Base-by-base conservation (phyloP, 768 basidiomycete genomes). In the Hydnum rufescens region DNA sequence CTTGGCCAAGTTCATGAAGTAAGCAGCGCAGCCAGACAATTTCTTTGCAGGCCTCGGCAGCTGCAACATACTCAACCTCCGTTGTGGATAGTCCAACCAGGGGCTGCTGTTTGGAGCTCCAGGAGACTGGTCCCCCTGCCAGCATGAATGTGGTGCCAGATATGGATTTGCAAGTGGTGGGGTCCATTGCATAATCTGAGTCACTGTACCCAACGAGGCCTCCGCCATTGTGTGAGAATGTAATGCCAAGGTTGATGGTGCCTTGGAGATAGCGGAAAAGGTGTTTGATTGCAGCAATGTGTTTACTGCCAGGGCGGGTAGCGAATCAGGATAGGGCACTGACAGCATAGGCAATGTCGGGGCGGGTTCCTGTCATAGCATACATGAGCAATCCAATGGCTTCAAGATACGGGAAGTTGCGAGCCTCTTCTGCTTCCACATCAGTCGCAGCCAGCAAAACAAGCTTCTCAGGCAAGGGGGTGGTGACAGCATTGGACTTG, bases 121-220 rank as follows among this genome's bases (percentile, higher is more conserved):
- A 73, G 22, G 54, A 59, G 18, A 74, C 59, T 1, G 65, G 61
- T 5, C 66, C 68, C 3, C 57, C 58, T 5, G 58, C 65, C 39
- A 70, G 59, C 36, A 58, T 62, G 57, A 71, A 60, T 8, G 66
- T 42, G 57, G 64, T 69, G 2, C 70, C 69, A 26, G 59, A 60
- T 19, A 60, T 66, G 1, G 68, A 69, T 26, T 58, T 58, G 1
- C 64, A 57, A 52, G 47, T 60, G 4, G 60, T 62, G 1, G 54
- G 51, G 34, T 60, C 55, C 0, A 64, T 64, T 30, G 51, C 64
- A 51, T 60, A 60, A 53, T 63, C 60, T 1, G 65, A 56, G 54
- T 68, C 64, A 16, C 58, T 55, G 58, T 57, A 66, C 13, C 36
- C 36, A 39, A 39, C 36, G 16, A 23, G 53, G 51, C 4, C 58